Evolutionary conservation across 495 filamentous ascomycete genomes (phyloP), one percentile per base, ranked within the genome.

Genomic region (Aspergillus bridgeri): DNA sequence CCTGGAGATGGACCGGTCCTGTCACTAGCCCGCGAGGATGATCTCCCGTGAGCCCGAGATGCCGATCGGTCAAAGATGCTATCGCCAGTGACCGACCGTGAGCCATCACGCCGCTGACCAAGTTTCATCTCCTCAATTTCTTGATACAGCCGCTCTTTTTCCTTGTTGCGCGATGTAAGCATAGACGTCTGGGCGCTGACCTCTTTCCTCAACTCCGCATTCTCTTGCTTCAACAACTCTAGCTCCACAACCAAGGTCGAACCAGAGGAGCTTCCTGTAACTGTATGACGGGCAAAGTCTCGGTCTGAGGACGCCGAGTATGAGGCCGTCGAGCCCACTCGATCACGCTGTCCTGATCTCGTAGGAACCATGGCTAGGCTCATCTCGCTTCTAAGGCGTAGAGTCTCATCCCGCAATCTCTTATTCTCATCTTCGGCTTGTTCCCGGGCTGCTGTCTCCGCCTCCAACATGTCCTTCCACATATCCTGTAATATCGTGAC

Each of bases 71-170:
- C 94, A 45, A 96, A 83, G 53, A 96, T 89, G 65, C 91, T 95
- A 58, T 98, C 94, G 17, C 92, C 88, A 8, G 92, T 85, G 17
- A 92, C 70, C 3, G 85, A 87, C 44, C 81, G 78, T 33, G 69
- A 72, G 24, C 76, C 78, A 59, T 88, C 86, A 48, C 88, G 83
- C 15, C 91, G 85, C 59, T 91, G 86, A 3, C 86, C 84, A 57
- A 98, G 82, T 67, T 98, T 98, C 49, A 98, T 81, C 53, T 96
- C 91, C 73, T 98, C 94, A 46, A 97, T 98, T 66, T 98, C 94
- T 58, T 96, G 90, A 66, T 97, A 95, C 17, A 98, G 79, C 4
- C 92, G 87, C 63, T 97, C 92, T 66, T 94, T 93, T 69, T 98
- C 94, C 29, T 91, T 85, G 63, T 98, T 96, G 6, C 94, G 83